A percentile compares a stretch with the other conserved stretches of the same genome.
These are phyloP conservation scores for Curvularia eragrostidis DNA, from an alignment of 2,329 filamentous ascomycete genomes.

Conservation along the genomic window DNA sequence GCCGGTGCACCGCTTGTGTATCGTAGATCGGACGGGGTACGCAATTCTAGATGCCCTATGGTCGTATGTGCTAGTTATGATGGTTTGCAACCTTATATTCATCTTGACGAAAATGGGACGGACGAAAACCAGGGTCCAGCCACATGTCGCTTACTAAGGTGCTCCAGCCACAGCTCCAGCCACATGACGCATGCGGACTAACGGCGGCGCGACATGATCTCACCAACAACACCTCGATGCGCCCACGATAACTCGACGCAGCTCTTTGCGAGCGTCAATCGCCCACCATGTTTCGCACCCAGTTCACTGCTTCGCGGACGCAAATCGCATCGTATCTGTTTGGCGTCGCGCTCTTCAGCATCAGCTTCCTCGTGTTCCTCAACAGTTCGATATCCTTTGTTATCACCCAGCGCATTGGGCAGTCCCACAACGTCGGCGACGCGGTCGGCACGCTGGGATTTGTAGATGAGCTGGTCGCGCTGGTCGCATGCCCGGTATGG, in stretches of 20 bases:
- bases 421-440: slow-evolving; percentile 75
- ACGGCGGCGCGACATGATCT: slow-evolving; percentile 14
- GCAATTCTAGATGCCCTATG: too few species aligned
- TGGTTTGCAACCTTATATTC: too few species aligned
- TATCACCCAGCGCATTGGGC: slow-evolving; percentile 79
- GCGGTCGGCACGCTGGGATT: slow-evolving; percentile 86
- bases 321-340: slow-evolving; percentile 76
- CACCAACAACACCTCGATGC: slow-evolving; percentile 21
- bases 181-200: slow-evolving; percentile 18
- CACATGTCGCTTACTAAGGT: too few species aligned
- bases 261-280: slow-evolving; percentile 33
- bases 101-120: too few species aligned
- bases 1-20: too few species aligned
- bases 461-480: slow-evolving; percentile 80
- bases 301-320: slow-evolving; percentile 63
- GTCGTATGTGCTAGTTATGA: too few species aligned
- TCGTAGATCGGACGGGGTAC: too few species aligned
- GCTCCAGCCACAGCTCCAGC: slow-evolving; percentile 9
- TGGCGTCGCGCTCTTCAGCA: slow-evolving; percentile 83
- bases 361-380: slow-evolving; percentile 88
- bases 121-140: too few species aligned
- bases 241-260: slow-evolving; percentile 16
- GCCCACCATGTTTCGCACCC: slow-evolving; percentile 45
- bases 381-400: slow-evolving; percentile 86
- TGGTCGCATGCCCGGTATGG: slow-evolving; percentile 82